Percentiles rank a stretch among this genome's conserved stretches.
Evolutionary conservation across 106 monocot genomes (phyloP).

Genomic region (Dioscorea dumetorum): DNA sequence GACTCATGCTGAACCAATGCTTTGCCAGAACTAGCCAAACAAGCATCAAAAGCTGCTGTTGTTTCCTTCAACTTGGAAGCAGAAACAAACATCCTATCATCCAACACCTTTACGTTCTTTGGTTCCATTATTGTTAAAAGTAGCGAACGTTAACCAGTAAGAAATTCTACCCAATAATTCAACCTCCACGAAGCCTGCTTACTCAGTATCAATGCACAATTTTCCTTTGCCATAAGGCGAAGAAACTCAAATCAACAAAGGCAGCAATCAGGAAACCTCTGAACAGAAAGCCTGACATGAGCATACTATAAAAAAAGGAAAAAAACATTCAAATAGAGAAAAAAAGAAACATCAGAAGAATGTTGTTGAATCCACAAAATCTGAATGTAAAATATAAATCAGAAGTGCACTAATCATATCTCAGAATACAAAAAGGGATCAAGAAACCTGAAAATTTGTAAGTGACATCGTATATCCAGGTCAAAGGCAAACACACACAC

Average conservation of each 20-base stretch:
- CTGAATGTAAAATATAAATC: too few species aligned
- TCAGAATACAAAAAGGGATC: too few species aligned
- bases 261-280: neutral
- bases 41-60: constrained; percentile 12
- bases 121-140: constrained; percentile 43
- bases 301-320: too few species aligned
- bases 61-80: constrained; percentile 33
- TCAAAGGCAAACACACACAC: too few species aligned
- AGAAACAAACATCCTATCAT: constrained; percentile 13
- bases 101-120: constrained; percentile 48
- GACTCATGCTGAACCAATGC: neutral
- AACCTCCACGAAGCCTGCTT: constrained; percentile 33
- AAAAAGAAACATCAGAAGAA: too few species aligned
- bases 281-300: neutral
- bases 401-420: too few species aligned
- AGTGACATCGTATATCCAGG: too few species aligned
- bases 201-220: neutral
- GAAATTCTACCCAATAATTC: constrained; percentile 27
- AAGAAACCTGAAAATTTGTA: too few species aligned
- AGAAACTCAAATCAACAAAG: constrained; percentile 16
- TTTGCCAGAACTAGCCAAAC: constrained; percentile 3
- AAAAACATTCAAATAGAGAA: too few species aligned
- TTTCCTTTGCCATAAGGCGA: neutral
- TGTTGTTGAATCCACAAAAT: too few species aligned
- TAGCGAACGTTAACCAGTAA: constrained; percentile 20